Evolutionary conservation across 371 early-diverging fungal genomes (phyloP).

Genomic region (Mucor lusitanicus): DNA sequence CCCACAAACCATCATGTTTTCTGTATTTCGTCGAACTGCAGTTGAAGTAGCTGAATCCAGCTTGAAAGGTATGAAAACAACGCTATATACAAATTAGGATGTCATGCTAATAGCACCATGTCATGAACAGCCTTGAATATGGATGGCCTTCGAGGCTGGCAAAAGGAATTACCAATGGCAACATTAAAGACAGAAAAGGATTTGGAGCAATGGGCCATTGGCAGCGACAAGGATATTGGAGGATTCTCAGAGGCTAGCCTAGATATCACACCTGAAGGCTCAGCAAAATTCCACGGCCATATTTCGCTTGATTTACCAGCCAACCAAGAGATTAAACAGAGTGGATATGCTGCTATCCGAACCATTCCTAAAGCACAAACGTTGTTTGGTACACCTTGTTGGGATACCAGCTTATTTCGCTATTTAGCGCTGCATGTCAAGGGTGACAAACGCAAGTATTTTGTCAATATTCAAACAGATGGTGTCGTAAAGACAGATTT

Average conservation of each 20-base stretch:
- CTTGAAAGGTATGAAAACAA: slow-evolving; percentile 44
- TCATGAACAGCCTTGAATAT: slow-evolving; percentile 34
- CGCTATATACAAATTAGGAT: neutral
- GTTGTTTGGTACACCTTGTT: slow-evolving; percentile 78
- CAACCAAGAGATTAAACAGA: slow-evolving; percentile 70
- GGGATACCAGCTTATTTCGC: slow-evolving; percentile 85
- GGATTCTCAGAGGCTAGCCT: slow-evolving; percentile 69
- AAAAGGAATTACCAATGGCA: slow-evolving; percentile 70
- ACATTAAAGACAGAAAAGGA: slow-evolving; percentile 59
- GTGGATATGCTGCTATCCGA: slow-evolving; percentile 91
- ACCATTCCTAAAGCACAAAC: slow-evolving; percentile 48
- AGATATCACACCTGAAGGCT: slow-evolving; percentile 57
- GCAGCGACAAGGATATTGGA: slow-evolving; percentile 92
- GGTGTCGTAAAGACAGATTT: slow-evolving; percentile 80
- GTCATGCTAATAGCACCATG: neutral
- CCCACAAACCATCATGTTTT: slow-evolving; percentile 36
- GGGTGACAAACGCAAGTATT: slow-evolving; percentile 81
- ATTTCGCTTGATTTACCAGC: slow-evolving; percentile 79
- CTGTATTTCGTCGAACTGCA: slow-evolving; percentile 53
- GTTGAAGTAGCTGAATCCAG: slow-evolving; percentile 54
- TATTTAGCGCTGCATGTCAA: slow-evolving; percentile 82
- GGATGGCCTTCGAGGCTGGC: slow-evolving; percentile 59
- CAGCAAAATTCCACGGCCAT: slow-evolving; percentile 78
- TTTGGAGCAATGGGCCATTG: slow-evolving; percentile 76
- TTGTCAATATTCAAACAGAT: slow-evolving; percentile 90